Evolutionary conservation across 2,329 filamentous ascomycete species (phyloP), one percentile per base, ranked within the genome.

Genomic region (Ustulina deusta): DNA sequence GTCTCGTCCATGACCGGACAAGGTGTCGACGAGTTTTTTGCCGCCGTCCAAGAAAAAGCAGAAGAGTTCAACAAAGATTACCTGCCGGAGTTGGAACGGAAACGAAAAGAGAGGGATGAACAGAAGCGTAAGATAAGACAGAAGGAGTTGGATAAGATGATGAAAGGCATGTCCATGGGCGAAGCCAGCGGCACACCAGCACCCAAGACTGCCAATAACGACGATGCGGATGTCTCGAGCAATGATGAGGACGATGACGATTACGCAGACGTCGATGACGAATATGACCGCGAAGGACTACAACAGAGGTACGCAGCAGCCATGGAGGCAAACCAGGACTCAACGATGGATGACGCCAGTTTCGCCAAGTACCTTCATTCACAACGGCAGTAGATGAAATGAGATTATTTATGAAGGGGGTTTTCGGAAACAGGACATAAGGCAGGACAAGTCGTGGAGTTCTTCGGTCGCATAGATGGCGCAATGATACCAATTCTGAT

Each of bases 1-100:
- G 97, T 99, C 13, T 97, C 93, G 73, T 92, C 94, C 7, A 95
- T 97, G 88, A 93, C 95, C 0, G 96, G 96, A 25, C 90, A 92
- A 0, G 97, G 96, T 3, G 89, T 99, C 36, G 92, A 97, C 66
- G 93, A 97, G 27, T 99, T 99, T 81, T 98, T 99, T 78, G 87
- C 89, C 48, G 94, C 95, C 0, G 94, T 99, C 1, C 86, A 91
- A 71, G 89, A 91, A 69, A 99, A 99, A 84, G 89, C 91, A 27
- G 86, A 90, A 60, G 97, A 99, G 78, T 99, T 98, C 75, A 87
- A 93, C 76, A 85, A 88, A 6, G 95, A 98, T 78, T 99, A 99
- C 81, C 91, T 91, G 71, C 96, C 96, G 0, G 96, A 98, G 80
- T 85, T 98, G 64, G 93, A 97, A 81, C 88, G 89, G 69, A 88